Conservation (phyloP, 208 protist genomes). For the Sergeia podlipaevii region DNA sequence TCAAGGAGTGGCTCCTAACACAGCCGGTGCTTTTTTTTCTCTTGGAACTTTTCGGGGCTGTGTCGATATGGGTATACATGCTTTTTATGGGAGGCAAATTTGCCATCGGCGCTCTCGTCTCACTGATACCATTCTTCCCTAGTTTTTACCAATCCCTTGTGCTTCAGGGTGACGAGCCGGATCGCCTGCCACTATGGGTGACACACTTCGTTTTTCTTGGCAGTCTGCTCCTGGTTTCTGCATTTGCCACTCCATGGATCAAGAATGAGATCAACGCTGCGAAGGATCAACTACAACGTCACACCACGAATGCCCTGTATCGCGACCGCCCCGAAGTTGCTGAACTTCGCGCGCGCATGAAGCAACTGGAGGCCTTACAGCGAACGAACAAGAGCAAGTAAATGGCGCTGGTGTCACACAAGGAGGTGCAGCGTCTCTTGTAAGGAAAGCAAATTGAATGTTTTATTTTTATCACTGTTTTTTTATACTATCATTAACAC, state of each 20-base stretch:
- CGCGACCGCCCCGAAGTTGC: conserved; percentile 32
- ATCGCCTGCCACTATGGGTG: conserved; percentile 28
- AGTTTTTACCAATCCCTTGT: conserved; percentile 43
- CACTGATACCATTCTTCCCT: conserved; percentile 36
- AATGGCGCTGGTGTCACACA: too few relatives aligned
- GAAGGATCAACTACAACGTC: conserved; percentile 22
- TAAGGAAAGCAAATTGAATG: background rate
- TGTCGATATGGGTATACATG: conserved; percentile 30
- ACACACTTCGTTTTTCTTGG: conserved; percentile 36
- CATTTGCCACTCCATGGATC: conserved; percentile 26
- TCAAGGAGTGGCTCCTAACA: background rate
- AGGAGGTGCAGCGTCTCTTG: background rate
- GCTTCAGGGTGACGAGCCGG: conserved; percentile 36
- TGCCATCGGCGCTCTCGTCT: conserved; percentile 15
- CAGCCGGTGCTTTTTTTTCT: conserved; percentile 8
- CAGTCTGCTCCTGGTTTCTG: conserved; percentile 24
- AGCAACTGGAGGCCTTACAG: background rate
- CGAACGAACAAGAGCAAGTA: background rate
- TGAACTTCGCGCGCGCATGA: conserved; percentile 7
- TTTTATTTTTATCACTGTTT: too few relatives aligned
- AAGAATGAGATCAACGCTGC: too few relatives aligned
- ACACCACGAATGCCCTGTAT: conserved; percentile 27
- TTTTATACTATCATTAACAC: too few relatives aligned
- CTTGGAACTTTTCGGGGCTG: conserved; percentile 25
- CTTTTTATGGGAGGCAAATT: conserved; percentile 24